These are phyloP conservation scores for Suillus ampliporus DNA, from an alignment of 768 basidiomycete species.

Conservation along the genomic window DNA sequence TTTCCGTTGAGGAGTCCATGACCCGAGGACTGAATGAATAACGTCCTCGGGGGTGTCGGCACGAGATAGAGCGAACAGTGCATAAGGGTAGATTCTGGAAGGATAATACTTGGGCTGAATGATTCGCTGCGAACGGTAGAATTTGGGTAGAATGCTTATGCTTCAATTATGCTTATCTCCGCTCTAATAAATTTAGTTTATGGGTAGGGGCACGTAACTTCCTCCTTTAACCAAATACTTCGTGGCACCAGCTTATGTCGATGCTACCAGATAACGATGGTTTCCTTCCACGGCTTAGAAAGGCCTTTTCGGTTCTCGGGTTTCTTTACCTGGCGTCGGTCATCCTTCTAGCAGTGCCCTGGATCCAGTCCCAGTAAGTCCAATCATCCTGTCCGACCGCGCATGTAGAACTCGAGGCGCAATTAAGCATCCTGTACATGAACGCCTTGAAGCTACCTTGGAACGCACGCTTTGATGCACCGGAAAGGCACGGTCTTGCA, in stretches of 20 bases:
- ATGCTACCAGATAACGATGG: conserved; percentile 6
- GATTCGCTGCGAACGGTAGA: no score
- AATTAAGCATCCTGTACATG: conserved; percentile 60
- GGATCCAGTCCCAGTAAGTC: conserved; percentile 72
- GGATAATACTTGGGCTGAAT: no score
- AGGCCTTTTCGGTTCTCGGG: conserved; percentile 47
- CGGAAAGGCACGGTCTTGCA: conserved; percentile 82
- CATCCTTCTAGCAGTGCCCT: conserved; percentile 61
- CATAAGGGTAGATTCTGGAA: background rate
- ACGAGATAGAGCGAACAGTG: background rate
- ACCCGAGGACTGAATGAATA: background rate
- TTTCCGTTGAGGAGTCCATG: background rate
- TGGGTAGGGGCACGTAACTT: background rate
- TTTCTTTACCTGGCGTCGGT: conserved; percentile 59
- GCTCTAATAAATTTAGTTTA: background rate
- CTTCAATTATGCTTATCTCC: background rate
- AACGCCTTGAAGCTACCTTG: conserved; percentile 70
- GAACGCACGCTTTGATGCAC: conserved; percentile 64
- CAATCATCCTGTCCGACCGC: conserved; percentile 17
- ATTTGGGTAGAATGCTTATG: no score
- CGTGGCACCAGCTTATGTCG: background rate
- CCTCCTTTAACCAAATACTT: background rate
- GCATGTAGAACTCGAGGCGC: conserved; percentile 24
- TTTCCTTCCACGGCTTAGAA: conserved; percentile 35
- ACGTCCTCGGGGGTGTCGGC: background rate